phyloP scores from a whole-genome alignment of 768 basidiomycete species.

The Lyophyllum atratum region DNA sequence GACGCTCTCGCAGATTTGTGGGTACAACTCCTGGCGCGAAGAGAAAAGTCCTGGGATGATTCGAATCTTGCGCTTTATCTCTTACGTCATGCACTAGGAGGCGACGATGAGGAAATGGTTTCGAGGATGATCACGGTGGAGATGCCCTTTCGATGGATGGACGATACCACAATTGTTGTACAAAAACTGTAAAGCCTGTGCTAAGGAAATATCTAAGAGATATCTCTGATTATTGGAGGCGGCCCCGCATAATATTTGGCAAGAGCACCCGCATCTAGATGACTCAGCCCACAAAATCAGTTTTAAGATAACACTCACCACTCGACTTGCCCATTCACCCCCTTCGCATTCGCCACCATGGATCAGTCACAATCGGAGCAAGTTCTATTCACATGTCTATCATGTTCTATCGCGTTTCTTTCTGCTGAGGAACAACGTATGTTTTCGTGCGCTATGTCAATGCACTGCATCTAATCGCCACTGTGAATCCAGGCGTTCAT shows the following conservation, averaged over 20 bases:
- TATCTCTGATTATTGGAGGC: no score
- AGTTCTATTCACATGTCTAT: conserved; percentile 80
- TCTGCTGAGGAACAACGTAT: conserved; percentile 82
- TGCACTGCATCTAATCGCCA: conserved; percentile 5
- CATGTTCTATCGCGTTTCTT: conserved; percentile 86
- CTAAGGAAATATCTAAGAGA: not conserved
- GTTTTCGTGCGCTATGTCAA: conserved; percentile 24
- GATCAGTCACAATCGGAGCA: conserved; percentile 25
- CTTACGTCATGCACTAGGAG: conserved; percentile 47
- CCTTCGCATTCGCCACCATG: conserved; percentile 27
- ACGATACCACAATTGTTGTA: conserved; percentile 57
- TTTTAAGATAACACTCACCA: conserved; percentile 1
- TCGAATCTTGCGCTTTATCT: conserved; percentile 40
- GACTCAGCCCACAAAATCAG: not conserved
- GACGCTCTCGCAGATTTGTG: conserved; percentile 33
- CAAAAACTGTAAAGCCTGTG: conserved; percentile 29
- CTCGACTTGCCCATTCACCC: no score
- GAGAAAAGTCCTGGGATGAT: conserved; percentile 20
- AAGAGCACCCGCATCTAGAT: not conserved
- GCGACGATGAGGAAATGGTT: conserved; percentile 38
- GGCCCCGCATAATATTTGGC: conserved; percentile 6
- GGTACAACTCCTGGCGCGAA: conserved; percentile 33
- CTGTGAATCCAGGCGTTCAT: conserved; percentile 60
- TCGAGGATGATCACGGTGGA: conserved; percentile 52
- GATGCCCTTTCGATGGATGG: conserved; percentile 52